Conservation (phyloP, 352 stramenopile genomes). For the Pythium phragmitis region DNA sequence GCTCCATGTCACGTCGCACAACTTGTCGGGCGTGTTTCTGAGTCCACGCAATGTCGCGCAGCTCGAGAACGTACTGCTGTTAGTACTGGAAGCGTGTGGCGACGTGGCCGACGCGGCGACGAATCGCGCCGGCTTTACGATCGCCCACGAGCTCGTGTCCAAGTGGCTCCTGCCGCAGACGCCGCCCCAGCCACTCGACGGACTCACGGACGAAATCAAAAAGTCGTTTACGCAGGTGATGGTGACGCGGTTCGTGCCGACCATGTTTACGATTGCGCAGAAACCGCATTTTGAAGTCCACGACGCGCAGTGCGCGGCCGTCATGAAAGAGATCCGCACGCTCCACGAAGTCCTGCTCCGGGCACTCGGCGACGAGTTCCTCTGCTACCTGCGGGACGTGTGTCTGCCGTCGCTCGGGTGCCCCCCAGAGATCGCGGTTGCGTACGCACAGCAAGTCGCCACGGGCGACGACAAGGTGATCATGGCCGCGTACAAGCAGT, state of each 20-base stretch:
- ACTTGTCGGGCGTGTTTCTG: conserved; percentile 66
- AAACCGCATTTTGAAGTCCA: conserved; percentile 68
- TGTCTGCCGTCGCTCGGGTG: conserved; percentile 63
- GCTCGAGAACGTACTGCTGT: conserved; percentile 61
- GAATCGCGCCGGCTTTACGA: conserved; percentile 76
- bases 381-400: conserved; percentile 57
- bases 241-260: conserved; percentile 65
- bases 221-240: conserved; percentile 58
- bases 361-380: conserved; percentile 58
- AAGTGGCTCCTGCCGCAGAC: conserved; percentile 47
- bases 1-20: conserved; percentile 68
- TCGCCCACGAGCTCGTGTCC: conserved; percentile 64
- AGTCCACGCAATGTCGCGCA: conserved; percentile 63
- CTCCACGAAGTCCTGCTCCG: conserved; percentile 64
- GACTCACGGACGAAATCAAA: conserved; percentile 36
- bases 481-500: conserved; percentile 58
- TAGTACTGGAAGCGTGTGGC: conserved; percentile 68
- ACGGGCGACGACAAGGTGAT: conserved; percentile 68
- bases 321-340: conserved; percentile 76
- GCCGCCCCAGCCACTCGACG: conserved; percentile 19
- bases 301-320: conserved; percentile 61
- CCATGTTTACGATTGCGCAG: conserved; percentile 71
- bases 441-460: conserved; percentile 62
- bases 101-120: conserved; percentile 70
- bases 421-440: conserved; percentile 47